phyloP scores from a whole-genome alignment of 2,329 filamentous ascomycete species.

The Colletotrichum sojae region DNA sequence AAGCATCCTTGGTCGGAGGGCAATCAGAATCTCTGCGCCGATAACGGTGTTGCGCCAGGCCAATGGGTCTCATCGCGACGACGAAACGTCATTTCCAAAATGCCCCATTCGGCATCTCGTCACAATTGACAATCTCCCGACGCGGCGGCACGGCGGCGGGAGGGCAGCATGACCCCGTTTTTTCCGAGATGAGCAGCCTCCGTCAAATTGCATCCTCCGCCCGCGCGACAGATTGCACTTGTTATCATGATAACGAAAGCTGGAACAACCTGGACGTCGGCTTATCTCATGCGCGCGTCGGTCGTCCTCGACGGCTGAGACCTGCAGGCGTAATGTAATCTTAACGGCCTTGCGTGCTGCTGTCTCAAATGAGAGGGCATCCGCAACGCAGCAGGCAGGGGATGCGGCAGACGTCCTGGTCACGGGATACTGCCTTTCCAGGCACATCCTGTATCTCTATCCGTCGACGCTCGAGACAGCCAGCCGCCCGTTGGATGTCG shows the following conservation, averaged over 20 bases:
- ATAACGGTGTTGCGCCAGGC: slow-evolving; percentile 2
- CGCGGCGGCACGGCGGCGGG: neutral
- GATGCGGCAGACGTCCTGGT: neutral
- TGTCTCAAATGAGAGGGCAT: slow-evolving; percentile 13
- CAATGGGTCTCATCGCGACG: neutral
- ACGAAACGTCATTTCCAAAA: slow-evolving; percentile 10
- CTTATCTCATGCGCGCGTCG: slow-evolving; percentile 25
- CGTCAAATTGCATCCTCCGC: neutral
- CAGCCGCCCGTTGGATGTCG: neutral
- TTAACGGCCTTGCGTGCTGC: slow-evolving; percentile 18
- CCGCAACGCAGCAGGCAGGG: neutral
- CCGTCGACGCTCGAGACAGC: neutral
- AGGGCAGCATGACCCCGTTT: neutral
- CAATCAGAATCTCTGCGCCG: slow-evolving; percentile 4
- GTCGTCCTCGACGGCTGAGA: slow-evolving; percentile 11
- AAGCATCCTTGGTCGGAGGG: neutral
- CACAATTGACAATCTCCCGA: slow-evolving; percentile 37
- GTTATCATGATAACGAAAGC: too few species aligned
- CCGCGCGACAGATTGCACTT: too few species aligned
- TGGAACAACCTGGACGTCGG: neutral
- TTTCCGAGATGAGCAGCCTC: neutral
- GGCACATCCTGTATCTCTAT: neutral
- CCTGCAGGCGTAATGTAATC: slow-evolving; percentile 29
- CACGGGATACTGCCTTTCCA: neutral
- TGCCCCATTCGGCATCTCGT: slow-evolving; percentile 11